Base-by-base conservation (phyloP, 345 rosid genomes). In the Aquilaria malaccensis region DNA sequence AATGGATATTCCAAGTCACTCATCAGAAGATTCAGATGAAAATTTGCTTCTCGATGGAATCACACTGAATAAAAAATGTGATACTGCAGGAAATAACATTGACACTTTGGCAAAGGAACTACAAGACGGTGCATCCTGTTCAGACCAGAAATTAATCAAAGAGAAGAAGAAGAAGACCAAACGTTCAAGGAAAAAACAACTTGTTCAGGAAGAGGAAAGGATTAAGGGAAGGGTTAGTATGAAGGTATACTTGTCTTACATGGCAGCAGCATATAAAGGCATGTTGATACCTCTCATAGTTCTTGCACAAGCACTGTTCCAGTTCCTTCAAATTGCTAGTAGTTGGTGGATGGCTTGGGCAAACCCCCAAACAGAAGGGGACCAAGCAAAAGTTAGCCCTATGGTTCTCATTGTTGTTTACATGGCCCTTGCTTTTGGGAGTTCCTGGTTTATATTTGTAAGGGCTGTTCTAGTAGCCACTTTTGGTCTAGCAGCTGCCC, bases 291-390 rank as follows among this genome's bases (percentile, higher is more conserved):
- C 99, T 9, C 91, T 83, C 33, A 94, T 94, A 58, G 84, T 94
- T 67, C 67, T 94, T 45, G 96, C 97, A 50, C 99, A 94, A 74
- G 72, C 79, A 60, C 66, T 86, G 67, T 94, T 94, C 70, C 99
- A 94, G 56, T 91, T 94, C 77, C 99, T 94, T 65, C 99, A 94
- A 80, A 94, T 94, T 69, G 93, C 96, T 74, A 85, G 99, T 77
- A 94, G 81, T 72, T 94, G 99, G 99, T 94, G 99, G 99, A 94
- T 94, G 99, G 99, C 99, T 62, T 94, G 99, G 99, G 97, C 97
- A 51, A 94, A 91, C 77, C 99, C 99, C 64, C 99, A 90, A 70
- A 87, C 92, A 13, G 95, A 83, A 83, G 99, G 96, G 59, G 99
- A 83, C 61, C 75, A 75, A 62, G 80, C 99, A 33, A 94, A 84